Conservation (phyloP, 1,284 basidiomycete genomes). For the Ganoderma meredithae region DNA sequence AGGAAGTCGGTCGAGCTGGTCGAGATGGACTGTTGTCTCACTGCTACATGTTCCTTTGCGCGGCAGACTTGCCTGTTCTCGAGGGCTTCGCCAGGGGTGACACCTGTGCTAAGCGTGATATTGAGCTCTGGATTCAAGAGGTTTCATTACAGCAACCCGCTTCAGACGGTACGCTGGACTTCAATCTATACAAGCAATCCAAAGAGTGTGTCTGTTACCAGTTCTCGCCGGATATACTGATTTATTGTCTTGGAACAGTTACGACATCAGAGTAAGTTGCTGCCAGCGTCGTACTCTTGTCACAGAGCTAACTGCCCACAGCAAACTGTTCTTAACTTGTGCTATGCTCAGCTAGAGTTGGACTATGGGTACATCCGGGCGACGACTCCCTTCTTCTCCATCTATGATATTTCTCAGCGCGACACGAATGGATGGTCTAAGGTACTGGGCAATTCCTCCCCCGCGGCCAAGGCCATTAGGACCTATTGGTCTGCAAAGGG, state of each 20-base stretch:
- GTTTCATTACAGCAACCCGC: constrained; percentile 47
- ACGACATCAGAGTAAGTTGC: constrained; percentile 49
- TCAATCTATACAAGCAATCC: constrained; percentile 53
- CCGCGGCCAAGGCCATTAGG: constrained; percentile 46
- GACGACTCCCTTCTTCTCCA: constrained; percentile 53
- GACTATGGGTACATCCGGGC: constrained; percentile 54
- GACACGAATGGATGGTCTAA: constrained; percentile 40
- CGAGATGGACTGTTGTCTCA: constrained; percentile 69
- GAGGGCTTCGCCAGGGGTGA: constrained; percentile 57
- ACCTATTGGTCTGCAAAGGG: constrained; percentile 44
- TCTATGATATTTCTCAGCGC: constrained; percentile 49
- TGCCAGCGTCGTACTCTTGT: not conserved
- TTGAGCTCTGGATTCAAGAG: constrained; percentile 52
- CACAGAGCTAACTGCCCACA: constrained; percentile 32
- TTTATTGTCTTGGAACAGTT: constrained; percentile 34
- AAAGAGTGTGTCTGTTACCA: constrained; percentile 42
- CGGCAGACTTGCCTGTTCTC: constrained; percentile 49
- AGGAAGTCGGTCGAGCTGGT: constrained; percentile 82
- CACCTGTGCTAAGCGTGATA: constrained; percentile 48
- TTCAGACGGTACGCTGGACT: constrained; percentile 48
- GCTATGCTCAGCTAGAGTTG: constrained; percentile 59
- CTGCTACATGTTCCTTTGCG: constrained; percentile 62
- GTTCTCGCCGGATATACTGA: not conserved
- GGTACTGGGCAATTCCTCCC: constrained; percentile 44
- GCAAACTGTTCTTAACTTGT: constrained; percentile 53